Evolutionary conservation across 805 yeast species (phyloP).

Genomic region (Lachancea nothofagi): DNA sequence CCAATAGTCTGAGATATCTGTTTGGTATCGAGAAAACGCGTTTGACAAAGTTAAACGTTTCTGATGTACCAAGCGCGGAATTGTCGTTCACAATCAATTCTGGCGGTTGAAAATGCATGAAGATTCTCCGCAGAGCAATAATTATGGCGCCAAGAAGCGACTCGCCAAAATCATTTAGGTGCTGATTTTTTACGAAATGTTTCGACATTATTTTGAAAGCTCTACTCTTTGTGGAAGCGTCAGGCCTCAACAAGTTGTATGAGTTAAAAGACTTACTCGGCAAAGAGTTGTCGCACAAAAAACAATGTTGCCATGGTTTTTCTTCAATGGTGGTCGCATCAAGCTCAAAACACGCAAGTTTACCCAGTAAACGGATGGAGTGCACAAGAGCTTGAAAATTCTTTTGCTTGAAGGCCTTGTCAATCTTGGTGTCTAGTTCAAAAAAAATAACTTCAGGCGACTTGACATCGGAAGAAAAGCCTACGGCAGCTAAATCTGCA

Average conservation of each 20-base stretch:
- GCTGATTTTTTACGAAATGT: conserved; percentile 22
- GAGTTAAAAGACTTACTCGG: conserved; percentile 11
- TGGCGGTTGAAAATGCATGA: conserved; percentile 50
- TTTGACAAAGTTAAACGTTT: conserved; percentile 39
- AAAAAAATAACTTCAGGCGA: conserved; percentile 11
- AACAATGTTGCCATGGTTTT: conserved; percentile 16
- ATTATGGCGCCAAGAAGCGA: conserved; percentile 41
- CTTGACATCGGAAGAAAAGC: conserved; percentile 7
- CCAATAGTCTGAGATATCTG: conserved; percentile 51
- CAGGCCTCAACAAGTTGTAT: conserved; percentile 31
- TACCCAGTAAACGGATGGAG: conserved; percentile 21
- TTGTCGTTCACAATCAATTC: conserved; percentile 15
- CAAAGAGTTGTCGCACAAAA: conserved; percentile 20
- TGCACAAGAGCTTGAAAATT: conserved; percentile 14
- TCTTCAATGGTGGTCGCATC: neutral
- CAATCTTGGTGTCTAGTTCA: conserved; percentile 16
- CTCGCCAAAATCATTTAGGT: conserved; percentile 21
- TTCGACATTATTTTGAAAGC: conserved; percentile 29
- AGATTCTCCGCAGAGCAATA: conserved; percentile 42
- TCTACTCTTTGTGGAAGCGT: conserved; percentile 14
- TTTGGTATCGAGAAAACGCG: conserved; percentile 37
- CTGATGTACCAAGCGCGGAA: conserved; percentile 3
- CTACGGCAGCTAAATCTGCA: conserved; percentile 7
- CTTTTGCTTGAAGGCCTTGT: conserved; percentile 16
- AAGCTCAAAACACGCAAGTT: conserved; percentile 22